Conservation (phyloP, 352 stramenopile genomes). For the Peronosclerospora sorghi region DNA sequence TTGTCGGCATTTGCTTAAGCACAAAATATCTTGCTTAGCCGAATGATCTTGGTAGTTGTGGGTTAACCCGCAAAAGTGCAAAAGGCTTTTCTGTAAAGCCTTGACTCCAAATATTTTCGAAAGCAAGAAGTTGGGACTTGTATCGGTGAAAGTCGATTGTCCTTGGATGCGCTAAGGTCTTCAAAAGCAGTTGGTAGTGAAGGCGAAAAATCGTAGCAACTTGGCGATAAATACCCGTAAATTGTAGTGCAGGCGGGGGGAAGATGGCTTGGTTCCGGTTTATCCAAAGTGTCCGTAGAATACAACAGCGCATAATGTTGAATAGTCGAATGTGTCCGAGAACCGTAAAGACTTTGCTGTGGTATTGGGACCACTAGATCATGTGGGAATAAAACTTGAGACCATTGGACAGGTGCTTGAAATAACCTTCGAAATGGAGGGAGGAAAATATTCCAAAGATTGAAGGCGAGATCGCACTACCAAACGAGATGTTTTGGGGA, state of each 20-base stretch:
- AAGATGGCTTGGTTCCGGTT: constrained; percentile 3
- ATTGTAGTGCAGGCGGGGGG: not conserved
- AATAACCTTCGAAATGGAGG: not conserved
- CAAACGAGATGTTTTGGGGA: not conserved
- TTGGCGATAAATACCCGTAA: not conserved
- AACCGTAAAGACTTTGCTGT: not conserved
- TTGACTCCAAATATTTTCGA: not conserved
- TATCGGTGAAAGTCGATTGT: not conserved
- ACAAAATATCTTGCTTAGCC: too few species aligned
- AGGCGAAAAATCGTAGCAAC: not conserved
- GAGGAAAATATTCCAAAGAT: not conserved
- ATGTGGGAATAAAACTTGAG: not conserved
- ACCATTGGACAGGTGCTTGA: not conserved
- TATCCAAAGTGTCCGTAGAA: constrained; percentile 2
- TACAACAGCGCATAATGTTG: not conserved
- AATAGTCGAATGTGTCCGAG: not conserved
- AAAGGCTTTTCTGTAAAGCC: too few species aligned
- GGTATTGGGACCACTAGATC: not conserved
- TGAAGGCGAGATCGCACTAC: not conserved
- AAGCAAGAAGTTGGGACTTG: not conserved
- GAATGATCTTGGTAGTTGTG: too few species aligned
- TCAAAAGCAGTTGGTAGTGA: not conserved
- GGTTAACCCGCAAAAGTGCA: too few species aligned
- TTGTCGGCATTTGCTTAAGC: too few species aligned
- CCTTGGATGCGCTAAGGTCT: not conserved